Percentiles rank a stretch among this genome's conserved stretches.
phyloP scores from a whole-genome alignment of 192 early-diverging fungal genomes.

The Ambispora gerdemannii region DNA sequence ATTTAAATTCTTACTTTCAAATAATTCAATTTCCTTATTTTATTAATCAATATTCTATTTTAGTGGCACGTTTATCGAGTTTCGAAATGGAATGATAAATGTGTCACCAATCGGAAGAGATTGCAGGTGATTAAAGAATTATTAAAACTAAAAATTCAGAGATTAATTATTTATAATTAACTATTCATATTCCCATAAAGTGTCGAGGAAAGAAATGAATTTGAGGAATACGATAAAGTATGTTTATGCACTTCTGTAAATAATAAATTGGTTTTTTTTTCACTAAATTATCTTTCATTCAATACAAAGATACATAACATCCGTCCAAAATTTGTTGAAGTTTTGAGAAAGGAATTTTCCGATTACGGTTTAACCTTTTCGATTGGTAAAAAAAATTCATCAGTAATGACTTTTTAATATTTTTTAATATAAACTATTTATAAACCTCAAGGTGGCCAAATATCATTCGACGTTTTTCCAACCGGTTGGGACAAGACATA shows the following conservation, averaged over 20 bases:
- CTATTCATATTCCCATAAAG: slow-evolving; percentile 29
- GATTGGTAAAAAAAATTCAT: slow-evolving; percentile 57
- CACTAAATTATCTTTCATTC: too few relatives aligned
- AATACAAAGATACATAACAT: slow-evolving; percentile 74
- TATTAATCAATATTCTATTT: not conserved
- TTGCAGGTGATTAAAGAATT: slow-evolving; percentile 61
- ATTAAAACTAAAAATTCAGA: slow-evolving; percentile 1
- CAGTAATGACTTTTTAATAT: not conserved
- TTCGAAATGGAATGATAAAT: slow-evolving; percentile 99
- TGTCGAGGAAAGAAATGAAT: slow-evolving; percentile 85
- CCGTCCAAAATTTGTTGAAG: slow-evolving; percentile 82
- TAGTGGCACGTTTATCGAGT: slow-evolving; percentile 96
- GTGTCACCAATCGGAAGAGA: slow-evolving; percentile 95
- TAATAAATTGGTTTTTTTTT: too few relatives aligned
- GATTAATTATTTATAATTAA: not conserved
- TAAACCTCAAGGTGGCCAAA: slow-evolving; percentile 73
- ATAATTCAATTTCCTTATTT: not conserved
- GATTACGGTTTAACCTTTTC: slow-evolving; percentile 89
- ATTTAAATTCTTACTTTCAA: not conserved
- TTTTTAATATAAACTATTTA: not conserved
- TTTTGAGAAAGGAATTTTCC: slow-evolving; percentile 77
- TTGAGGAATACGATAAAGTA: slow-evolving; percentile 83
- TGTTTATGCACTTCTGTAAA: not conserved
- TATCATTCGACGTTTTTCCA: slow-evolving; percentile 99
- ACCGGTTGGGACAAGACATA: slow-evolving; percentile 99